Evolutionary conservation across 2,329 filamentous ascomycete genomes (phyloP), one percentile per base, ranked within the genome.

Genomic region (Clarireedia monteithiana): DNA sequence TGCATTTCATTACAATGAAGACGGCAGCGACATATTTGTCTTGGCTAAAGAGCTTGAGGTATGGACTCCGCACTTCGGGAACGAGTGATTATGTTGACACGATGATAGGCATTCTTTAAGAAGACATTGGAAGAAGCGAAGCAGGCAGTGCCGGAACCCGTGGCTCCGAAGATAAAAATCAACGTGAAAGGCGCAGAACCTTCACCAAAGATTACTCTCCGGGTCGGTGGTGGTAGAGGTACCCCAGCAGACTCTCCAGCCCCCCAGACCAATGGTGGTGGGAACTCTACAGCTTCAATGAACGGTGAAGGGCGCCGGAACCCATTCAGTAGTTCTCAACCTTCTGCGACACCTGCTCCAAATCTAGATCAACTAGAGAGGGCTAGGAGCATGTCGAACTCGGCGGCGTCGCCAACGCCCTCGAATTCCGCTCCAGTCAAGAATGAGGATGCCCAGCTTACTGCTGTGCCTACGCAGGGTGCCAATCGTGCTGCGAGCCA

Each of bases 1-100:
- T 70, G 90, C 91, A 0, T 87, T 84, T 66, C 86, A 86, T 58
- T 96, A 92, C 75, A 96, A 96, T 63, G 89, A 96, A 70, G 91
- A 96, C 67, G 88, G 86, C 4, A 96, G 91, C 66, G 86, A 90
- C 15, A 91, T 96, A 51, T 89, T 85, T 61, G 77, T 81, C 23
- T 76, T 94, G 59, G 89, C 90, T 0, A 81, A 84, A 49, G 84
- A 94, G 58, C 80, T 96, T 6, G 85, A 95, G 81, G 89, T 89
- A 74, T 52, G 71, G 63, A 2, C 17, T 30, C 17, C 7, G 4
- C n/a, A 17, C 39, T 27, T 1, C 9, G 24, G 15, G 40, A 17
- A 6, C 14, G 10, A 17, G 12, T 9, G 27, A 20, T 10, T 47
- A 56, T 57, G 48, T 56, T 64, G 50, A 66, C 47, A 24, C 59